Percentiles rank a stretch among this genome's conserved stretches.
phyloP scores from a whole-genome alignment of 495 filamentous ascomycete genomes.

The Amphirosellinia nigrospora region DNA sequence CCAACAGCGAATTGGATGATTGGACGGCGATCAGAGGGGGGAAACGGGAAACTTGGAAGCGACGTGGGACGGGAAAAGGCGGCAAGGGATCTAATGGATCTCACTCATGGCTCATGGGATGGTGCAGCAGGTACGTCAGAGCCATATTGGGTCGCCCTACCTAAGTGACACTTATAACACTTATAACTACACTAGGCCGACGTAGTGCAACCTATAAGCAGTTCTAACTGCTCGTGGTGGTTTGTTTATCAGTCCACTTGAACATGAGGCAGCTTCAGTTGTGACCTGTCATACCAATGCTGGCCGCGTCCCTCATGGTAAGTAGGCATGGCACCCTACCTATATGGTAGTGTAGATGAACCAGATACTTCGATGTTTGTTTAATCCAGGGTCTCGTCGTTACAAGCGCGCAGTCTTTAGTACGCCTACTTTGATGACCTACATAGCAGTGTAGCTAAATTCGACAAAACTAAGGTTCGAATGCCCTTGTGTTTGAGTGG shows the following conservation, averaged over 20 bases:
- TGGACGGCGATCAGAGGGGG: conserved; percentile 20
- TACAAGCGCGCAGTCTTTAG: too few relatives aligned
- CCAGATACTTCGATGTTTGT: too few relatives aligned
- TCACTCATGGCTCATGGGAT: neutral
- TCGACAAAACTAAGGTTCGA: neutral
- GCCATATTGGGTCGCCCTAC: neutral
- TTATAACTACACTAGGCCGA: too few relatives aligned
- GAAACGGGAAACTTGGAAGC: conserved; percentile 8
- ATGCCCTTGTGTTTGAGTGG: neutral
- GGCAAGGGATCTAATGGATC: neutral
- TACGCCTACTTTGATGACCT: too few relatives aligned
- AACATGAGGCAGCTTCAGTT: too few relatives aligned
- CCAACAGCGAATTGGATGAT: conserved; percentile 8
- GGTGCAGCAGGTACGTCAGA: conserved; percentile 1
- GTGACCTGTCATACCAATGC: neutral
- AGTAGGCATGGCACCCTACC: too few relatives aligned
- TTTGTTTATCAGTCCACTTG: too few relatives aligned
- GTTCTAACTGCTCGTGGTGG: neutral
- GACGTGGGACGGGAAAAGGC: neutral
- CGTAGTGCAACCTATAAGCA: neutral
- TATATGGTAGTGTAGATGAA: too few relatives aligned
- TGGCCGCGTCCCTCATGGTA: neutral
- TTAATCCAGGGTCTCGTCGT: too few relatives aligned
- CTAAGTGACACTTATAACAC: too few relatives aligned
- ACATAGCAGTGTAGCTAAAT: too few relatives aligned